phyloP scores from a whole-genome alignment of 2,329 filamentous ascomycete genomes.

The Talaromyces atroroseus region DNA sequence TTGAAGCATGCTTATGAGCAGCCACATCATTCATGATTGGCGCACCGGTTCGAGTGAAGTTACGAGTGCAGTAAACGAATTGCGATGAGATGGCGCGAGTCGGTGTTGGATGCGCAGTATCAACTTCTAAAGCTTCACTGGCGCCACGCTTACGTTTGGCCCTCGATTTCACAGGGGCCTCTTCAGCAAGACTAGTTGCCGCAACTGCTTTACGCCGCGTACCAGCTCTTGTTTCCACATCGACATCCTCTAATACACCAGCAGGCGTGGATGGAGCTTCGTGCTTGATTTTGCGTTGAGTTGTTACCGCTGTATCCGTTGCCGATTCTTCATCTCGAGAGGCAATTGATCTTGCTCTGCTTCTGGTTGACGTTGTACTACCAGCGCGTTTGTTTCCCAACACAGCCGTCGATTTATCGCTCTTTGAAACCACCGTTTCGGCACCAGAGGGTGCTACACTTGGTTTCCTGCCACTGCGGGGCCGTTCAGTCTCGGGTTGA shows the following conservation, averaged over 20 bases:
- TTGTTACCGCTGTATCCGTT: conserved; percentile 15
- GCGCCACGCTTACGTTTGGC: conserved; percentile 39
- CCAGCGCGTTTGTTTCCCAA: conserved; percentile 26
- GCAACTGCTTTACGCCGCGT: conserved; percentile 24
- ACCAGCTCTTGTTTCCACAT: conserved; percentile 25
- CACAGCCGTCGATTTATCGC: conserved; percentile 22
- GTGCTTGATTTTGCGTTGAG: conserved; percentile 24
- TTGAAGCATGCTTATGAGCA: conserved; percentile 71
- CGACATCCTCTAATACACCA: conserved; percentile 27
- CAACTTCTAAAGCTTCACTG: conserved; percentile 28
- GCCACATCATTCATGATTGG: conserved; percentile 71
- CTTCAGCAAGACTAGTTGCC: conserved; percentile 17
- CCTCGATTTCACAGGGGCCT: conserved; percentile 23
- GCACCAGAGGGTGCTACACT: conserved; percentile 14
- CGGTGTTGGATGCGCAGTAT: conserved; percentile 22
- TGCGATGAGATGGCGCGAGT: conserved; percentile 27
- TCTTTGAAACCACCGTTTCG: conserved; percentile 21
- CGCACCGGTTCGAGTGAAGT: conserved; percentile 61
- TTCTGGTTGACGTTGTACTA: conserved; percentile 32
- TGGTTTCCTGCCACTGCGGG: conserved; percentile 17
- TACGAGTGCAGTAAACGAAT: conserved; percentile 40
- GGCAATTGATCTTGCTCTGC: conserved; percentile 31
- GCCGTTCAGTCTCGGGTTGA: background rate
- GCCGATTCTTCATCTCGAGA: conserved; percentile 30
- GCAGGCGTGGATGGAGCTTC: conserved; percentile 33